Evolutionary conservation across 306 rosid genomes (phyloP), one percentile per base, ranked within the genome.

Genomic region (Trifolium dubium): DNA sequence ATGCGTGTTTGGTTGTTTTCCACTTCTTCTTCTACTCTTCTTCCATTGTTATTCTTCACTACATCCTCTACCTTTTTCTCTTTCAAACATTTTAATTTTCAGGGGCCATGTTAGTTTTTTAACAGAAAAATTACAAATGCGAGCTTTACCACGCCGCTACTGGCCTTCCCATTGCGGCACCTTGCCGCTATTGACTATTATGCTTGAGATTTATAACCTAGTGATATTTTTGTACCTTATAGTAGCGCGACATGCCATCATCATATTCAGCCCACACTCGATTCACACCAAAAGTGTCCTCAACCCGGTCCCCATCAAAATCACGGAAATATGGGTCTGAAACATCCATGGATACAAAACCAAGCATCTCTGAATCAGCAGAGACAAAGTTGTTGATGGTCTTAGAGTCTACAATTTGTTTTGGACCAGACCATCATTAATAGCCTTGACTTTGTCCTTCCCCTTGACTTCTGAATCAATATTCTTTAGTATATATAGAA

Each of bases 231-330:
- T 23, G 23, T 23, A 23, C 23, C 23, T 23, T 23, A 83, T 88
- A 91, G 73, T 84, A 88, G 62, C 97, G 96, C 3, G 98, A 97
- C 98, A 93, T 93, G 64, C 93, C 98, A 7, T 86, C 87, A 60
- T 91, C 97, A 74, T 93, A 93, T 39, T 70, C 89, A 67, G 96
- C 97, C 96, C 98, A 93, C 18, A 89, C 89, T 85, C 91, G 93
- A 84, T 88, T 88, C 77, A 56, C 79, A 44, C 84, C 80, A 63
- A 93, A 91, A 73, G 97, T 77, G 6, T 81, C 86, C 80, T 86
- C 97, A 8, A 84, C 62, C 14, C 98, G 97, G 78, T 93, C 89
- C 74, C 71, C 59, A 67, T 93, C 96, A 49, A 93, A 93, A 86
- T 93, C 90, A 80, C 88, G 90, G 78, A 93, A 93, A 78, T 93